Conservation (phyloP, 2,329 filamentous ascomycete species). For the Tolypocladium inflatum region DNA sequence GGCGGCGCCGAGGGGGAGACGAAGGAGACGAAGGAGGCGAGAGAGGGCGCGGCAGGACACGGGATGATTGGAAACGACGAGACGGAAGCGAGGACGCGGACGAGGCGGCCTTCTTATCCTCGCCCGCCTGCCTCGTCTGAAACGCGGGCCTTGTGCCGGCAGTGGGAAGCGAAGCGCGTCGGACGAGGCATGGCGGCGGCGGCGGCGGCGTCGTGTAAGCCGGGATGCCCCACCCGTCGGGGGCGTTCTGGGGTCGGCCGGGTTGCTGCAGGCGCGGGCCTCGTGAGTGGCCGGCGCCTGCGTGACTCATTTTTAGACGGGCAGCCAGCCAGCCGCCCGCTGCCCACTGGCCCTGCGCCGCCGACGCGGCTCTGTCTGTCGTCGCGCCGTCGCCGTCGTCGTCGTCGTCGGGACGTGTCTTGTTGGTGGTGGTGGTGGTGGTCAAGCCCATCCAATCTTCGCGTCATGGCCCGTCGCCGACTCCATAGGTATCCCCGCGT, state of each 20-base stretch:
- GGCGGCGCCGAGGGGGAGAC: neutral
- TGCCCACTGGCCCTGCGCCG: neutral
- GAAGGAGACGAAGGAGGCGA: neutral
- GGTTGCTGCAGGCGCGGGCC: slow-evolving; percentile 18
- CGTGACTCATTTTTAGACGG: slow-evolving; percentile 21
- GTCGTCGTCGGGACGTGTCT: too few species aligned
- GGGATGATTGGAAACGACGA: slow-evolving; percentile 14
- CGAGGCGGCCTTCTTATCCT: slow-evolving; percentile 19
- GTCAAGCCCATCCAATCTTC: too few species aligned
- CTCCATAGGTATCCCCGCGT: too few species aligned
- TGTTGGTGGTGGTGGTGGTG: too few species aligned
- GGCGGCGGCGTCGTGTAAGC: neutral
- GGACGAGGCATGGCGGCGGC: too few species aligned
- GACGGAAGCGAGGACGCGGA: slow-evolving; percentile 15
- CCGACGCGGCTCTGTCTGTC: too few species aligned
- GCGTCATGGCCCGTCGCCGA: too few species aligned
- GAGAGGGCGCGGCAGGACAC: slow-evolving; percentile 2
- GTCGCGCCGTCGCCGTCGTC: too few species aligned
- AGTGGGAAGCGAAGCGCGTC: neutral
- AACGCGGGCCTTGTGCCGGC: neutral
- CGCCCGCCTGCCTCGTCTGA: slow-evolving; percentile 1
- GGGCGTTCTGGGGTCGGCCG: slow-evolving; percentile 14
- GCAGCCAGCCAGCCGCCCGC: too few species aligned
- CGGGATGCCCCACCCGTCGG: neutral
- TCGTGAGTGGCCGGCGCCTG: slow-evolving; percentile 20